Evolutionary conservation across 805 yeast genomes (phyloP).

Genomic region (Komagataella kurtzmanii): DNA sequence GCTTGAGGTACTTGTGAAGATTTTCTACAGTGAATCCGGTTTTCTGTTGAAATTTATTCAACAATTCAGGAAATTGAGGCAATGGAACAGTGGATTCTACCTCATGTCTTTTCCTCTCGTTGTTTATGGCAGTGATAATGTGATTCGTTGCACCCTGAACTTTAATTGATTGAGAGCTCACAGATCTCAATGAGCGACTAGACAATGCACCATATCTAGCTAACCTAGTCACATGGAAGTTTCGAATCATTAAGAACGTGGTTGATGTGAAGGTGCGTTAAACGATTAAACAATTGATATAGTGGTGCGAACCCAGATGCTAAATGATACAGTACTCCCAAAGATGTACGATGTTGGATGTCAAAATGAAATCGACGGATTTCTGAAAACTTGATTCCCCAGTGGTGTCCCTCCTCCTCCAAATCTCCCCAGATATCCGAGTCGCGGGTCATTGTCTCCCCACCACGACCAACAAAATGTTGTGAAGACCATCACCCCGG

Average conservation of each 20-base stretch:
- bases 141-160: background rate
- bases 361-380: background rate
- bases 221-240: background rate
- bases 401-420: background rate
- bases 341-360: background rate
- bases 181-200: background rate
- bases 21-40: background rate
- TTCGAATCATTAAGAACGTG: background rate
- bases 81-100: background rate
- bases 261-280: background rate
- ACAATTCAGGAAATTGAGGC: background rate
- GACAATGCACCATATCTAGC: background rate
- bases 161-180: background rate
- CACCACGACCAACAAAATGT: background rate
- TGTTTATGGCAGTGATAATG: background rate
- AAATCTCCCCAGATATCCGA: background rate
- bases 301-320: background rate
- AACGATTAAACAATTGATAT: background rate
- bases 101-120: background rate
- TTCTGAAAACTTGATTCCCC: background rate
- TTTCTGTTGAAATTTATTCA: background rate
- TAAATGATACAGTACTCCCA: background rate
- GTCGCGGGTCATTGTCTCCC: background rate
- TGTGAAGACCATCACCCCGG: background rate
- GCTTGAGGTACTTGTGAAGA: background rate